Conservation (phyloP, 2,329 filamentous ascomycete species). For the Cadophora malorum region DNA sequence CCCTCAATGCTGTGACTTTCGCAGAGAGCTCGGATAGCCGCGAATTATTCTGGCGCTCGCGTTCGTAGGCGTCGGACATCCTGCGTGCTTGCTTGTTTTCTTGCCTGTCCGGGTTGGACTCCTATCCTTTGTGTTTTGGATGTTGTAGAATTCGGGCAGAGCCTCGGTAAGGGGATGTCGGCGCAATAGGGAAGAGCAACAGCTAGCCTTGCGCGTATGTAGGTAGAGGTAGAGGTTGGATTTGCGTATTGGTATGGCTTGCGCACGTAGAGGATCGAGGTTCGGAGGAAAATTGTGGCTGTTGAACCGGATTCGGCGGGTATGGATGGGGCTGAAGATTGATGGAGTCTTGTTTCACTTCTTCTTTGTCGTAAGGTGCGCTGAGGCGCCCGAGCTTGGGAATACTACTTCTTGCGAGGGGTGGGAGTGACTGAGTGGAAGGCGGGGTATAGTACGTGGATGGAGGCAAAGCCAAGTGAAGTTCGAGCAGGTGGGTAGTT, state of each 20-base stretch:
- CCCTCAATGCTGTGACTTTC: constrained; percentile 91
- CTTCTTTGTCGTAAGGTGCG: constrained; percentile 29
- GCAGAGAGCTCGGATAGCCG: constrained; percentile 88
- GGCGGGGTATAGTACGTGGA: not conserved
- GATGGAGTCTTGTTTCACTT: constrained; percentile 26
- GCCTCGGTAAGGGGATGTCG: not conserved
- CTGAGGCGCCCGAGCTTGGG: constrained; percentile 27
- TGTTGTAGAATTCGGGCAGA: not conserved
- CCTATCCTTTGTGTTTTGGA: constrained; percentile 6
- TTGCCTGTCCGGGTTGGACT: not conserved
- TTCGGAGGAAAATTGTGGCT: constrained; percentile 13
- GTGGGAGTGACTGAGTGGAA: not conserved
- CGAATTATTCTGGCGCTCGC: constrained; percentile 90
- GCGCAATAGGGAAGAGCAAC: not conserved
- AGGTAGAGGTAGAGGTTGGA: not conserved
- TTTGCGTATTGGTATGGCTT: not conserved
- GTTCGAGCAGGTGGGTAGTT: not conserved
- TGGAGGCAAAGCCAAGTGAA: constrained; percentile 13
- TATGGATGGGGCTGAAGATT: not conserved
- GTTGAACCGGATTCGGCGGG: constrained; percentile 21
- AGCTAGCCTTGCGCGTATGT: not conserved
- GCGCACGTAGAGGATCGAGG: not conserved
- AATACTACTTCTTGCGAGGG: constrained; percentile 4
- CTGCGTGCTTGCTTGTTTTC: constrained; percentile 27
- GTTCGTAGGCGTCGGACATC: constrained; percentile 81